Percentiles rank a stretch among this genome's conserved stretches.
These are phyloP conservation scores for Aspergillus melleus DNA, from an alignment of 2,329 filamentous ascomycete genomes.

Conservation along the genomic window DNA sequence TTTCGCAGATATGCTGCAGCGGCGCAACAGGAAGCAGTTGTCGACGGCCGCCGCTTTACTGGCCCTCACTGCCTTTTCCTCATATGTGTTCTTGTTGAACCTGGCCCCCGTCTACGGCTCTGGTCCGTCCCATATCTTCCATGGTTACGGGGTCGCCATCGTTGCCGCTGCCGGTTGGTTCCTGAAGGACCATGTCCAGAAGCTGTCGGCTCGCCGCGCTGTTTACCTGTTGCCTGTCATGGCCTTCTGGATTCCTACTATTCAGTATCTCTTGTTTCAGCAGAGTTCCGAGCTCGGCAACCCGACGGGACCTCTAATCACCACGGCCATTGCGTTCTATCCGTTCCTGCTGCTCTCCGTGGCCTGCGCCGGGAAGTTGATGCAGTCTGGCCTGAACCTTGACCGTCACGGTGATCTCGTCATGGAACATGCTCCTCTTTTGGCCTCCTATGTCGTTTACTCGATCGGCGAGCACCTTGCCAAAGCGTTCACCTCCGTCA, in stretches of 20 bases:
- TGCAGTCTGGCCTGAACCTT: constrained; percentile 61
- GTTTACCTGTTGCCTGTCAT: constrained; percentile 66
- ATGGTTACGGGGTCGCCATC: constrained; percentile 64
- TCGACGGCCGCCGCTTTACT: constrained; percentile 35
- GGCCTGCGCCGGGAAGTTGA: constrained; percentile 61
- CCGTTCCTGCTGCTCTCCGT: constrained; percentile 66
- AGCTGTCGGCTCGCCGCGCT: constrained; percentile 51
- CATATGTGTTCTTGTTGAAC: constrained; percentile 59
- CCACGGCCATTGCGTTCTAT: constrained; percentile 71
- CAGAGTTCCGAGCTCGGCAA: constrained; percentile 67
- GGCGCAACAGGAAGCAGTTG: constrained; percentile 27
- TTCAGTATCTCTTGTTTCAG: constrained; percentile 71
- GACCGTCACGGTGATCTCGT: constrained; percentile 57
- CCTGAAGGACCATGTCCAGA: constrained; percentile 56
- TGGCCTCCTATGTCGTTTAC: constrained; percentile 67
- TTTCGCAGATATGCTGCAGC: constrained; percentile 24
- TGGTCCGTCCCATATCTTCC: constrained; percentile 73
- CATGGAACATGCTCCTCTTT: constrained; percentile 64
- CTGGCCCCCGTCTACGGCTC: constrained; percentile 87
- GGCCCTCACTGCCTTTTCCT: constrained; percentile 41
- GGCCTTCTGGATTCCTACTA: constrained; percentile 70
- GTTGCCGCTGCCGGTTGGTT: constrained; percentile 73
- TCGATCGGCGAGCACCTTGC: constrained; percentile 48
- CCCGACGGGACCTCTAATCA: constrained; percentile 70
- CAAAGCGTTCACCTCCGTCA: constrained; percentile 42